These are phyloP conservation scores for Claviceps sp. DNA, from an alignment of 2,329 filamentous ascomycete genomes.

Conservation along the genomic window DNA sequence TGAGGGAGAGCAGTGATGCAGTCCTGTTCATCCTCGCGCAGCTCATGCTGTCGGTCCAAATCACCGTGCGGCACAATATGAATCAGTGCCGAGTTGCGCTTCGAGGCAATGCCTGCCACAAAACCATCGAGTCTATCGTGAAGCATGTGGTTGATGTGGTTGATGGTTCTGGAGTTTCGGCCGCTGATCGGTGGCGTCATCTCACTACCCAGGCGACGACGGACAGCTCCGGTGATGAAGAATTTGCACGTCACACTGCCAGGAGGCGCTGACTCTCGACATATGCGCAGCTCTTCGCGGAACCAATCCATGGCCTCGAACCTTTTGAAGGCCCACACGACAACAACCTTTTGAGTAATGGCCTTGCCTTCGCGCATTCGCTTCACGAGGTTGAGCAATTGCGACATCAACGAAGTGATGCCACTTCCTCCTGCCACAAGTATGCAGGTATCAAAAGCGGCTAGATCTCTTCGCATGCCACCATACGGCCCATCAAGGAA, in stretches of 20 bases:
- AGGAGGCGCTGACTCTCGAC: slow-evolving; percentile 75
- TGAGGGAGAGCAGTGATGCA: slow-evolving; percentile 69
- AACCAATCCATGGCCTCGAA: slow-evolving; percentile 97
- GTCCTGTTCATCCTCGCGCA: slow-evolving; percentile 74
- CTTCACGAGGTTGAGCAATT: slow-evolving; percentile 88
- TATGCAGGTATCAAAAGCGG: slow-evolving; percentile 86
- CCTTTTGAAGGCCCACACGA: slow-evolving; percentile 87
- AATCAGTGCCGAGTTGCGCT: slow-evolving; percentile 75
- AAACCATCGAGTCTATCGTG: slow-evolving; percentile 82
- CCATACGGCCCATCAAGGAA: slow-evolving; percentile 93
- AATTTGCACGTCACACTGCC: slow-evolving; percentile 89
- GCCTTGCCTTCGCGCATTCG: slow-evolving; percentile 91
- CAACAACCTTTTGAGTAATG: slow-evolving; percentile 77
- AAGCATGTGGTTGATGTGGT: slow-evolving; percentile 60
- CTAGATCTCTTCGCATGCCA: slow-evolving; percentile 79
- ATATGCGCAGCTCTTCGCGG: slow-evolving; percentile 84
- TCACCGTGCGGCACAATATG: slow-evolving; percentile 70
- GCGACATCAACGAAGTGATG: slow-evolving; percentile 84
- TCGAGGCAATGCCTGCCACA: slow-evolving; percentile 73
- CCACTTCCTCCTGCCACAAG: slow-evolving; percentile 89
- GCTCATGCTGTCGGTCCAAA: slow-evolving; percentile 61
- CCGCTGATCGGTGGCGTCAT: slow-evolving; percentile 32
- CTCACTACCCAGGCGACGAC: slow-evolving; percentile 19
- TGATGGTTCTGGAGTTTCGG: slow-evolving; percentile 42
- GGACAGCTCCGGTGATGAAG: slow-evolving; percentile 65